phyloP scores from a whole-genome alignment of 2,329 filamentous ascomycete species.

The Fusarium annulatum region DNA sequence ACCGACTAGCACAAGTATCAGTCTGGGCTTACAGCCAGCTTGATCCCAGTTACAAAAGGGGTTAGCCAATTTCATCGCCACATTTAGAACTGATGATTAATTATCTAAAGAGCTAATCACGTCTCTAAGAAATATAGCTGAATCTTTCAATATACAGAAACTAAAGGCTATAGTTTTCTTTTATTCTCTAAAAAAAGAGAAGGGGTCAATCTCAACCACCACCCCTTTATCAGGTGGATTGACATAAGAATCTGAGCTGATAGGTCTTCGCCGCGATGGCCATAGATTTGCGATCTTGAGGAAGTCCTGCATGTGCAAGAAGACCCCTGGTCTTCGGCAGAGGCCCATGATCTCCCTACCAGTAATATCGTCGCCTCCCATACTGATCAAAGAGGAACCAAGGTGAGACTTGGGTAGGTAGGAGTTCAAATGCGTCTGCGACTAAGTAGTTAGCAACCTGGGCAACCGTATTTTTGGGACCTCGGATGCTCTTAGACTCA shows the following conservation, averaged over 20 bases:
- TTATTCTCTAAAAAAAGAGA: rapidly evolving
- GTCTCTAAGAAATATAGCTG: rapidly evolving
- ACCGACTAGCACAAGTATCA: background rate
- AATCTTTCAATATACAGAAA: background rate
- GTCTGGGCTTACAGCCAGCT: background rate
- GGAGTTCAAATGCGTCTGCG: background rate
- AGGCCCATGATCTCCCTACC: background rate
- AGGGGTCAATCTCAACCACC: background rate
- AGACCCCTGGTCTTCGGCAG: background rate
- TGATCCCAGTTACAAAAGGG: background rate
- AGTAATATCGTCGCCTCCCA: rapidly evolving
- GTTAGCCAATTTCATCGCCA: rapidly evolving
- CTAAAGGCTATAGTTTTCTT: background rate
- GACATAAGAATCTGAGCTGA: rapidly evolving
- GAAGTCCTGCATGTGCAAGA: background rate
- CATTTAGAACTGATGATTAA: rapidly evolving
- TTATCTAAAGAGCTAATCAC: too few relatives aligned
- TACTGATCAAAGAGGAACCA: background rate
- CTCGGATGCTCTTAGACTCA: background rate
- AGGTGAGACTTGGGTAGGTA: rapidly evolving
- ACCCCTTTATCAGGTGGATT: rapidly evolving
- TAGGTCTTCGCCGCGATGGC: rapidly evolving
- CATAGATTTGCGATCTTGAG: background rate
- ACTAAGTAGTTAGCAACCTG: background rate
- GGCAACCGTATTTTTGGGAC: background rate